A percentile compares a stretch with the other conserved stretches of the same genome.
These are phyloP conservation scores for Talaromyces atroroseus DNA, from an alignment of 2,329 filamentous ascomycete genomes.

Conservation along the genomic window DNA sequence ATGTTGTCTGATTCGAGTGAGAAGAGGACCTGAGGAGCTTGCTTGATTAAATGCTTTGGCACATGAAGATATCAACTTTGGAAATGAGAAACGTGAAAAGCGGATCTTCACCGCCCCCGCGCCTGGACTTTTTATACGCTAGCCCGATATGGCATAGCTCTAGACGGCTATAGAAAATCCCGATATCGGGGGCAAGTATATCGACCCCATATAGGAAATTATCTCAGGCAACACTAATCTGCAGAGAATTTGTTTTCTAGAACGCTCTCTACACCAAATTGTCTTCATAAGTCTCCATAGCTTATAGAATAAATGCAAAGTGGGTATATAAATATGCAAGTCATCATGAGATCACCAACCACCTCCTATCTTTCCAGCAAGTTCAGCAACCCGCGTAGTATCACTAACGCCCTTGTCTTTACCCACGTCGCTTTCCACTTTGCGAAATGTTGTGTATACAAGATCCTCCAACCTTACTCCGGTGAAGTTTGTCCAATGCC, in stretches of 20 bases:
- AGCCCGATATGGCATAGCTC: slow-evolving; percentile 1
- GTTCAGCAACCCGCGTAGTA: slow-evolving; percentile 75
- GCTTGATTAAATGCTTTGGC: no score
- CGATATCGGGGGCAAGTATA: neutral
- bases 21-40: neutral
- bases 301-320: slow-evolving; percentile 8
- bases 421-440: slow-evolving; percentile 92
- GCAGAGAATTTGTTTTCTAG: no score
- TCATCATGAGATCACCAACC: slow-evolving; percentile 63
- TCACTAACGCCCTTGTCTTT: slow-evolving; percentile 60
- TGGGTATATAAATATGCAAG: slow-evolving; percentile 14
- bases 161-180: neutral
- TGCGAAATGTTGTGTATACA: slow-evolving; percentile 79
- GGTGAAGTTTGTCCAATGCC: slow-evolving; percentile 70
- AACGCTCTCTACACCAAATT: neutral
- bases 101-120: slow-evolving; percentile 6
- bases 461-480: slow-evolving; percentile 66
- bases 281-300: neutral
- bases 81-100: neutral
- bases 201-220: neutral
- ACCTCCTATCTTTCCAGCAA: slow-evolving; percentile 86
- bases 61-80: no score
- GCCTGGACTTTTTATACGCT: neutral
- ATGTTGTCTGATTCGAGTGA: neutral
- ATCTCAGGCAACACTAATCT: no score